phyloP scores from a whole-genome alignment of 352 stramenopile genomes.

The Phytophthora citrophthora region DNA sequence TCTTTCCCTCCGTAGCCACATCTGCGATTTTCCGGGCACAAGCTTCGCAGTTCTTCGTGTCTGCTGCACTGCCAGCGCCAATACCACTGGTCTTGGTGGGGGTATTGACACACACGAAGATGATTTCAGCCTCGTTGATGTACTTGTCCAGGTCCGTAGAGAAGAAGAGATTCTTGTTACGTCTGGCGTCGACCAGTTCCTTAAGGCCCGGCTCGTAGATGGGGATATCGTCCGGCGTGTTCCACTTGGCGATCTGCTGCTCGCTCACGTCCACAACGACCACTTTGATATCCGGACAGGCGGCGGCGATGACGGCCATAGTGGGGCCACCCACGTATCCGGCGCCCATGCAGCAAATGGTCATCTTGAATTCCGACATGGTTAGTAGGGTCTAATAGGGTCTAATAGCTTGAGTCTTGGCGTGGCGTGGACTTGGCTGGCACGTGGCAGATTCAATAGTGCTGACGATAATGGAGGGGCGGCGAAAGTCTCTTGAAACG shows the following conservation, averaged over 20 bases:
- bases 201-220: conserved; percentile 99
- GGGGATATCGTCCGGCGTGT: conserved; percentile 93
- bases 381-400: neutral
- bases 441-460: conserved; percentile 38
- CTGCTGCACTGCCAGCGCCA: conserved; percentile 96
- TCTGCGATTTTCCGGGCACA: conserved; percentile 98
- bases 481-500: conserved; percentile 15
- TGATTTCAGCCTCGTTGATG: conserved; percentile 97
- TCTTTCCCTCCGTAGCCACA: conserved; percentile 94
- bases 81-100: conserved; percentile 98
- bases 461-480: neutral
- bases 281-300: conserved; percentile 98
- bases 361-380: conserved; percentile 77
- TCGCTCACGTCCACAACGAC: conserved; percentile 97
- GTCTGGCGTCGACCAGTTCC: conserved; percentile 93
- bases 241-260: conserved; percentile 98
- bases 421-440: conserved; percentile 3
- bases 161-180: conserved; percentile 99
- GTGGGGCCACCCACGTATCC: conserved; percentile 99
- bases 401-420: conserved; percentile 3
- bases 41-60: conserved; percentile 99
- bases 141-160: conserved; percentile 97
- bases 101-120: conserved; percentile 99
- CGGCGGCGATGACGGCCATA: conserved; percentile 99
- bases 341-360: conserved; percentile 97